Evolutionary conservation across 164 flowering plant genomes (phyloP).

Genomic region (Stephania cephalantha): DNA sequence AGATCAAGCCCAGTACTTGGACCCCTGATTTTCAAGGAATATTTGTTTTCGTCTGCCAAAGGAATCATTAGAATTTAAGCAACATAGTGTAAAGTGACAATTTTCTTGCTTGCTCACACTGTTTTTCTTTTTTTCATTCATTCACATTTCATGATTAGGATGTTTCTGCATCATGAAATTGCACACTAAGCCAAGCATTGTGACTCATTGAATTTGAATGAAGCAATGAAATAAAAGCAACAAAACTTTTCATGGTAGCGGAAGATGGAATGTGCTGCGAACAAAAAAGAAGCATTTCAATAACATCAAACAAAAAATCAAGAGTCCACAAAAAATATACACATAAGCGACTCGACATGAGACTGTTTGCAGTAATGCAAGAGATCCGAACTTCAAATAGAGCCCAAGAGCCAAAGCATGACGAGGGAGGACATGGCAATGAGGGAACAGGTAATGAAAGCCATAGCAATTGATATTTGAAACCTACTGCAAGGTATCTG

Average conservation of each 20-base stretch:
- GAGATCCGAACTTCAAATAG: constrained; percentile 25
- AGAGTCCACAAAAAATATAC: background rate
- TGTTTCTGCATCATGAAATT: background rate
- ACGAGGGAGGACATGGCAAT: constrained; percentile 61
- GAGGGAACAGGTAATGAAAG: constrained; percentile 73
- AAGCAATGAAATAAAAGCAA: background rate
- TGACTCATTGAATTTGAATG: background rate
- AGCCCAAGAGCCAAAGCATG: constrained; percentile 78
- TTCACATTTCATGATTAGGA: background rate
- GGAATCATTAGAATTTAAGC: background rate
- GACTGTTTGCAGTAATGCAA: background rate
- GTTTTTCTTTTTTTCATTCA: too few species aligned
- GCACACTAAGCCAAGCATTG: background rate
- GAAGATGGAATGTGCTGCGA: background rate
- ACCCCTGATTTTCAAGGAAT: constrained; percentile 64
- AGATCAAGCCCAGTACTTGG: constrained; percentile 85
- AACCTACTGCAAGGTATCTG: constrained; percentile 44
- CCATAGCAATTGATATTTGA: constrained; percentile 55
- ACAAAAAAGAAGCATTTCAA: background rate
- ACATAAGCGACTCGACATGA: background rate
- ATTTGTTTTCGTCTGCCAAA: background rate
- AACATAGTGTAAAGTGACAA: too few species aligned
- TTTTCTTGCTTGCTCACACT: background rate
- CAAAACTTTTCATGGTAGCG: background rate
- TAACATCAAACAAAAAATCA: background rate